Evolutionary conservation across 805 yeast genomes (phyloP).

Genomic region (Saccharomycopsis selenospora): DNA sequence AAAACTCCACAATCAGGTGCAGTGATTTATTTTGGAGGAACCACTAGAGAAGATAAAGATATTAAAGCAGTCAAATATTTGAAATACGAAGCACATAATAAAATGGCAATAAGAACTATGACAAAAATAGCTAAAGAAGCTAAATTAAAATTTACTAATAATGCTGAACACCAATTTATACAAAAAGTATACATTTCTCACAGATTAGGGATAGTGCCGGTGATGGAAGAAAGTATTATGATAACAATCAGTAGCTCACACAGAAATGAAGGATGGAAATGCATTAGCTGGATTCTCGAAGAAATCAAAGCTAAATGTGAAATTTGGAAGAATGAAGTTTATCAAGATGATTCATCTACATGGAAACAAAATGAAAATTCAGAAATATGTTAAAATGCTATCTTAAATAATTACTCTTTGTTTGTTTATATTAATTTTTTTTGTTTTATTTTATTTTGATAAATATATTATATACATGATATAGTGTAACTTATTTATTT

Average conservation of each 20-base stretch:
- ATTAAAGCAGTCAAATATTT: conserved; percentile 34
- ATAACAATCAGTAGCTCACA: conserved; percentile 40
- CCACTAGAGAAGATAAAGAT: conserved; percentile 37
- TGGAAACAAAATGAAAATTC: conserved; percentile 40
- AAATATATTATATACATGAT: conserved; percentile 1
- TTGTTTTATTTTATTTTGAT: neutral
- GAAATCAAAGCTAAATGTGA: conserved; percentile 38
- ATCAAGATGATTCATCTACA: conserved; percentile 32
- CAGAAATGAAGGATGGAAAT: conserved; percentile 41
- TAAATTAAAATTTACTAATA: conserved; percentile 24
- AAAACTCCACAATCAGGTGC: conserved; percentile 41
- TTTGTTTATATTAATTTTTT: neutral
- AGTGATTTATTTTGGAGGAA: conserved; percentile 42
- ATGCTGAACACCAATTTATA: conserved; percentile 23
- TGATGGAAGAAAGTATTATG: conserved; percentile 39
- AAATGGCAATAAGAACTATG: conserved; percentile 36
- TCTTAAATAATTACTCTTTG: neutral
- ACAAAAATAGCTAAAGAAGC: conserved; percentile 31
- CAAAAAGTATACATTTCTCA: conserved; percentile 37
- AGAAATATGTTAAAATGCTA: neutral
- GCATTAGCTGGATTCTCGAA: conserved; percentile 39
- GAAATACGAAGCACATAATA: conserved; percentile 40
- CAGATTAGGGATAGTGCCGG: conserved; percentile 42
- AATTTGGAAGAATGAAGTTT: conserved; percentile 45
- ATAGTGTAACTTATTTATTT: neutral